phyloP scores from a whole-genome alignment of 1,139 yeast species.

The Saccharomyces hybrid region DNA sequence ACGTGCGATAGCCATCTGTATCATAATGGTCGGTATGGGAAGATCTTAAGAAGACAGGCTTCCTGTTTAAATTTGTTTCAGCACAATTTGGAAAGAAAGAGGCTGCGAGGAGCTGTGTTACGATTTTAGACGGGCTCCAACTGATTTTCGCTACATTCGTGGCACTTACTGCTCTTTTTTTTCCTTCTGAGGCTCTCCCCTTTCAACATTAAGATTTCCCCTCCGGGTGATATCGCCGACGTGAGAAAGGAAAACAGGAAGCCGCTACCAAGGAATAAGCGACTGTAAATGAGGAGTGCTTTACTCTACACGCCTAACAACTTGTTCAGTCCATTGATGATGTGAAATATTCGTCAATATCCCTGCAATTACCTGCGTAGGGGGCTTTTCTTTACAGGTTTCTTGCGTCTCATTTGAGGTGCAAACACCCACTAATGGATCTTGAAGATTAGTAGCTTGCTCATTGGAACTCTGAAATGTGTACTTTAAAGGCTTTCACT shows the following conservation, averaged over 20 bases:
- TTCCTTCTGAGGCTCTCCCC: not conserved
- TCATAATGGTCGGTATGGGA: not conserved
- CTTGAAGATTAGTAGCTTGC: not conserved
- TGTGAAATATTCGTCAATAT: not conserved
- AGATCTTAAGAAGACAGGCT: not conserved
- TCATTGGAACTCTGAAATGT: no score
- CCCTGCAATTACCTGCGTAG: not conserved
- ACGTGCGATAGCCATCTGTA: not conserved
- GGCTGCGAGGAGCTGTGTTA: not conserved
- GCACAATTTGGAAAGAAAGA: not conserved
- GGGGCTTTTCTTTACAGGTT: not conserved
- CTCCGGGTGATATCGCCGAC: not conserved
- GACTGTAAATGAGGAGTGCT: not conserved
- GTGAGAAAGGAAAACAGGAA: not conserved
- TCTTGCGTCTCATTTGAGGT: not conserved
- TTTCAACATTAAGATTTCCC: not conserved
- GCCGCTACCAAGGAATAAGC: not conserved
- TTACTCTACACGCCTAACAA: not conserved
- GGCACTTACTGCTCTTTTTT: not conserved
- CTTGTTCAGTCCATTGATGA: no score
- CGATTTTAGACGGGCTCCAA: no score
- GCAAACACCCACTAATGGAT: not conserved
- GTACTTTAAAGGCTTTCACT: no score
- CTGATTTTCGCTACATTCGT: not conserved
- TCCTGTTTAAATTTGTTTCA: not conserved